Conservation (phyloP, 2,329 filamentous ascomycete genomes). For the Juglanconis oblonga region DNA sequence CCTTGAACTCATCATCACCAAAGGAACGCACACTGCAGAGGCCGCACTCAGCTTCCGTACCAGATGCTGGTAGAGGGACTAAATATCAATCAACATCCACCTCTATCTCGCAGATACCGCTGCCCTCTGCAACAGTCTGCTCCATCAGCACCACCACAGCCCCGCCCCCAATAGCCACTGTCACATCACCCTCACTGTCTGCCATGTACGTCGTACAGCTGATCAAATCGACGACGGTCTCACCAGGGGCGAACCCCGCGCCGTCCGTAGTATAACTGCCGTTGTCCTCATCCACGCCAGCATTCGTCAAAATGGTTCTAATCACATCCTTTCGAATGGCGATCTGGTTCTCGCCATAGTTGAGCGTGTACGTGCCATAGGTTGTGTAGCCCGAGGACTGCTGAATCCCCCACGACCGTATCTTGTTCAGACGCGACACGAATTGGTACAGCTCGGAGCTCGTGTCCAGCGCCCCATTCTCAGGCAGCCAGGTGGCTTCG, state of each 20-base stretch:
- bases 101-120: background rate
- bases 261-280: background rate
- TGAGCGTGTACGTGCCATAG: background rate
- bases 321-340: slow-evolving; percentile 3
- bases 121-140: background rate
- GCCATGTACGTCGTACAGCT: slow-evolving; percentile 6
- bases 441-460: slow-evolving; percentile 45
- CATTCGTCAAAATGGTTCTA: slow-evolving; percentile 3
- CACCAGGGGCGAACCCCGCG: background rate
- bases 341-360: background rate
- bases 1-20: too few species aligned
- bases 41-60: too few species aligned
- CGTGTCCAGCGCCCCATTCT: slow-evolving; percentile 44
- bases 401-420: slow-evolving; percentile 26
- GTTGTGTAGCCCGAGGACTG: background rate
- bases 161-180: background rate
- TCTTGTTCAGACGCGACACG: slow-evolving; percentile 33
- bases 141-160: background rate
- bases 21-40: too few species aligned
- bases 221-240: background rate
- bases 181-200: background rate
- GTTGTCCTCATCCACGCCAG: background rate
- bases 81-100: background rate
- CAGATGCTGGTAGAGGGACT: too few species aligned
- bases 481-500: slow-evolving; percentile 51